Base-by-base conservation (phyloP, 768 basidiomycete genomes). In the Kwoniella mangroviensis region DNA sequence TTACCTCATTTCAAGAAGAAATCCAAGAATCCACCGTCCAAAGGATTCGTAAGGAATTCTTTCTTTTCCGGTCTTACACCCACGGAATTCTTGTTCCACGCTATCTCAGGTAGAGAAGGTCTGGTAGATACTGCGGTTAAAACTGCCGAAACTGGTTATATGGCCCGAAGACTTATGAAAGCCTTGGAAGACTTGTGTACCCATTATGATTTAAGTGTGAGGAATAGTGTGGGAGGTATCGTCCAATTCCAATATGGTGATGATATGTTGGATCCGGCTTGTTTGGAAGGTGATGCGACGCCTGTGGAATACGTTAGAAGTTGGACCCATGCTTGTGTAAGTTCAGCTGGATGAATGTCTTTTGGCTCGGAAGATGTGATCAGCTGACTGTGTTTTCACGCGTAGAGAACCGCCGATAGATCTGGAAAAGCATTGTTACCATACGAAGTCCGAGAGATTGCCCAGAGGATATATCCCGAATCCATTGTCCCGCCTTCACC, bases 51-150 rank as follows among this genome's bases (percentile, higher is more conserved):
- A 40, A 87, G 94, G 51, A 99, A 98, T 82, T 94, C 92, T 82
- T 99, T 98, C 86, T 98, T 90, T 84, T 90, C 90, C 5, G 97
- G 97, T 11, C 85, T 99, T 42, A 86, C 88, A 0, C 92, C 97
- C 0, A 95, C 95, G 19, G 97, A 99, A 80, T 99, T 99, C 85
- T 82, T 99, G 63, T 98, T 98, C 86, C 97, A 99, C 84, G 97
- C 97, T 65, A 98, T 99, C 75, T 97, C 95, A 15, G 97, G 97
- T 68, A 91, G 97, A 77, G 97, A 98, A 85, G 97, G 97, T 84
- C 84, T 99, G 63, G 96, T 99, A 78, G 97, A 99, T 85, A 99
- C 97, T 0, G 97, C 97, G 26, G 97, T 99, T 84, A 99, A 99
- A 85, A 99, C 97, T 0, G 97, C 97, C 15, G 97, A 99, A 84